phyloP scores from a whole-genome alignment of 2,329 filamentous ascomycete species.

The Aspergillus oerlinghausenensis region DNA sequence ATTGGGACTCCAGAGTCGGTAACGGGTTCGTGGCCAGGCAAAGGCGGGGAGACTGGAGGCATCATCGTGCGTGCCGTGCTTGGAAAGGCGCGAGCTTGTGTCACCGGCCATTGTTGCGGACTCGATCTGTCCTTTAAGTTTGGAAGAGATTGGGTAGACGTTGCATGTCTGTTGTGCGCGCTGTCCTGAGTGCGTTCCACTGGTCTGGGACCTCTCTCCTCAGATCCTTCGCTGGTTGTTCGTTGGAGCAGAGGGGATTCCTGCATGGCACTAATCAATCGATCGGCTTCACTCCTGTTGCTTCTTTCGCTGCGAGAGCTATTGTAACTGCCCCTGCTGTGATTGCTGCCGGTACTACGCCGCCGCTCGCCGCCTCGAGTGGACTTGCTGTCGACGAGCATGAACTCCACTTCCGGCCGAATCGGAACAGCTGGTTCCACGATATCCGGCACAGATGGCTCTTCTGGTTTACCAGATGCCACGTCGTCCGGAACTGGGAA shows the following conservation, averaged over 20 bases:
- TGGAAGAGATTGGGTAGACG: constrained; percentile 5
- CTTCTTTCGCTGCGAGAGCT: constrained; percentile 26
- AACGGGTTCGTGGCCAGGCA: constrained; percentile 24
- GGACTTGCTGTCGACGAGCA: constrained; percentile 29
- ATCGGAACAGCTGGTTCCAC: constrained; percentile 26
- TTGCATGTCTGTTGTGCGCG: constrained; percentile 11
- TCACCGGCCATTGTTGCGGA: background rate
- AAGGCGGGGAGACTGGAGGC: background rate
- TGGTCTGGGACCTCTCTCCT: constrained; percentile 1
- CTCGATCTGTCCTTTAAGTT: background rate
- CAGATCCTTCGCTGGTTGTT: constrained; percentile 10
- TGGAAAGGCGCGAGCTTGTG: background rate
- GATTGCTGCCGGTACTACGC: constrained; percentile 23
- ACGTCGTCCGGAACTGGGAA: constrained; percentile 57
- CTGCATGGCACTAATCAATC: constrained; percentile 41
- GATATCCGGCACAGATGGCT: background rate
- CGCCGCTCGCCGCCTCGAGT: constrained; percentile 13
- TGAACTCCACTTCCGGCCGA: constrained; percentile 33
- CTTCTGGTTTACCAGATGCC: background rate
- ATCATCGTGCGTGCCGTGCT: background rate
- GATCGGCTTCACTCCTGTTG: constrained; percentile 36
- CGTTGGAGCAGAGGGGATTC: constrained; percentile 25
- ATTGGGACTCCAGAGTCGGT: constrained; percentile 33
- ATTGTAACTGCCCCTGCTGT: constrained; percentile 28
- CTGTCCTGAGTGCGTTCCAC: constrained; percentile 3